Evolutionary conservation across 805 yeast species (phyloP), one percentile per base, ranked within the genome.

Genomic region (Maudiozyma bulderi): DNA sequence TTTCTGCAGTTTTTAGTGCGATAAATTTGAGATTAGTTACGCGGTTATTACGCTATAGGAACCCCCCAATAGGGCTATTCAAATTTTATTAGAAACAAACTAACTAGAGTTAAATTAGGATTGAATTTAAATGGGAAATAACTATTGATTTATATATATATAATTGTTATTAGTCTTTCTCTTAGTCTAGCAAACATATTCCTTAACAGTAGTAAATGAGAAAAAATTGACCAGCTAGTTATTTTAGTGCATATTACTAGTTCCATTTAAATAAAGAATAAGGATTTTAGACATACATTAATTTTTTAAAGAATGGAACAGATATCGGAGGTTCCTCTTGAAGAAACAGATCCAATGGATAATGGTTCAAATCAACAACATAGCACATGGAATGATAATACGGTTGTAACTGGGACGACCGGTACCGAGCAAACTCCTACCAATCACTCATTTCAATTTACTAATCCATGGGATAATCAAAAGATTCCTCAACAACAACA

Each of bases 381-480:
- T n/a, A 9, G 14, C 38, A 9, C 38, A 13, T 35, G 38, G 38
- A 35, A 35, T 35, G 38, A 35, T 13, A 35, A 13, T 35, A 35
- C 13, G 6, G n/a, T 14, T 13, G 14, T 5, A 7, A 15, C 14
- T 35, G 14, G 15, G 8, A 35, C 13, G 6, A 11, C 38, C 3
- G 15, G 38, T 35, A 35, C 38, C 4, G 14, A 8, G 7, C 15
- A 15, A 35, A 35, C 38, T 9, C 6, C 38, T 9, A 15, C 38
- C 4, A 5, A 6, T n/a, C 46, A 37, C 14, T 20, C 28, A 10
- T 47, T 47, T 20, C 15, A 47, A 1, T 54, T 54, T 26, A 54
- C 52, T 13, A 53, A 54, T 44, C 57, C 57, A 1, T 54, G 57
- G 57, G 50, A 44, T 30, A 48, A 46, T 40, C 47, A 45, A n/a